Conservation (phyloP, 352 stramenopile genomes). For the Globisporangium heterothallicum region DNA sequence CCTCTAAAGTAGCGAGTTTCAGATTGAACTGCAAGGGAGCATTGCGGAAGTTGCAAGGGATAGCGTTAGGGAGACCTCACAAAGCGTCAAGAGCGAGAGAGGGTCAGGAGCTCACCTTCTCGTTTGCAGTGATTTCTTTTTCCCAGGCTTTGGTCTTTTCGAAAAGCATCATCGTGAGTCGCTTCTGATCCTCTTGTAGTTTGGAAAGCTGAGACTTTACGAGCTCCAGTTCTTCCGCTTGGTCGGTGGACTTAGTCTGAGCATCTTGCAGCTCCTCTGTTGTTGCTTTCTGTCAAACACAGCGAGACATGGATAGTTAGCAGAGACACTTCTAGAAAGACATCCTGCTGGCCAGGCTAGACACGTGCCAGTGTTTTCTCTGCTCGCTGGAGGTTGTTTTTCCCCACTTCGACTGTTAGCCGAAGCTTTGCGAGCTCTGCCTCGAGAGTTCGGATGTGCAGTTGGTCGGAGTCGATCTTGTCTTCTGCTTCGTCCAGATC, state of each 20-base stretch:
- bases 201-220: constrained; percentile 29
- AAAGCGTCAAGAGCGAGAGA: not conserved
- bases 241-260: constrained; percentile 22
- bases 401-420: constrained; percentile 56
- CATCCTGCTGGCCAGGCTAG: too few species aligned
- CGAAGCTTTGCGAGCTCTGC: constrained; percentile 60
- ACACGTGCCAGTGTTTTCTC: constrained; percentile 44
- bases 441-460: constrained; percentile 56
- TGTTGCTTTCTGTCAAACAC: constrained; percentile 34
- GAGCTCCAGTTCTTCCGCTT: constrained; percentile 27
- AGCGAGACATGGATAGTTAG: not conserved
- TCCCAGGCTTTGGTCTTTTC: constrained; percentile 77
- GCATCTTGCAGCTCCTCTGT: constrained; percentile 46
- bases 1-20: constrained; percentile 39
- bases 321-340: too few species aligned
- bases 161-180: constrained; percentile 53
- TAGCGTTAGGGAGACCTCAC: not conserved
- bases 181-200: constrained; percentile 43
- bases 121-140: constrained; percentile 47
- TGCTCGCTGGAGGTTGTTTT: constrained; percentile 35
- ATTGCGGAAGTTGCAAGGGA: too few species aligned
- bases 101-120: constrained; percentile 22
- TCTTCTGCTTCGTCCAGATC: constrained; percentile 63
- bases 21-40: constrained; percentile 35
- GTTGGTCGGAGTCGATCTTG: constrained; percentile 66